Evolutionary conservation across 2,329 filamentous ascomycete genomes (phyloP).

Genomic region (Paraphaeosphaeria minitans): DNA sequence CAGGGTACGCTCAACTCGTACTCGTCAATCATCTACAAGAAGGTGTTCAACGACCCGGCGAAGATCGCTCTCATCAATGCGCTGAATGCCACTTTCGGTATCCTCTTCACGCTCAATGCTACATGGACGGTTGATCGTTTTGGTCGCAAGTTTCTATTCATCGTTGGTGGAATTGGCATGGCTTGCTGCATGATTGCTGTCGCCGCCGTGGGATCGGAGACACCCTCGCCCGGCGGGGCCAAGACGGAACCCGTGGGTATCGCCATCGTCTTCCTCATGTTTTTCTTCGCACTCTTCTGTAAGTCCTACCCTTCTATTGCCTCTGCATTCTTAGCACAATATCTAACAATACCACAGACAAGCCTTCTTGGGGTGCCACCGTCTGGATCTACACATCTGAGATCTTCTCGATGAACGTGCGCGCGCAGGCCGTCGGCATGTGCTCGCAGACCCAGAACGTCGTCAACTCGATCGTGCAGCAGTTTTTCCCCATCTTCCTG

Average conservation of each 20-base stretch:
- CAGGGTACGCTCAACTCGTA: slow-evolving; percentile 76
- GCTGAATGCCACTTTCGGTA: slow-evolving; percentile 73
- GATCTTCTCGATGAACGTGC: slow-evolving; percentile 74
- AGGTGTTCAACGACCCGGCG: slow-evolving; percentile 62
- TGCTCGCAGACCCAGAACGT: slow-evolving; percentile 62
- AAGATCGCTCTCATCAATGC: slow-evolving; percentile 75
- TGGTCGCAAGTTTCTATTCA: slow-evolving; percentile 71
- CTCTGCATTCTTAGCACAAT: slow-evolving; percentile 7
- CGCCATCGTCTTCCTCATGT: slow-evolving; percentile 70
- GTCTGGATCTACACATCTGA: slow-evolving; percentile 75
- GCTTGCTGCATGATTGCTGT: slow-evolving; percentile 72
- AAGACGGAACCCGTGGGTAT: slow-evolving; percentile 68
- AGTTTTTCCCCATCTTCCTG: slow-evolving; percentile 73
- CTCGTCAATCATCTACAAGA: slow-evolving; percentile 75
- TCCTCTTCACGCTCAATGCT: slow-evolving; percentile 74
- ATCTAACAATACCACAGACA: slow-evolving; percentile 54
- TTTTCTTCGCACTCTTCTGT: slow-evolving; percentile 69
- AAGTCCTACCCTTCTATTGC: slow-evolving; percentile 32
- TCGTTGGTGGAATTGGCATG: slow-evolving; percentile 72
- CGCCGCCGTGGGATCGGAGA: slow-evolving; percentile 61
- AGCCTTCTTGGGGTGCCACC: slow-evolving; percentile 71
- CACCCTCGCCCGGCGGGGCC: slow-evolving; percentile 58
- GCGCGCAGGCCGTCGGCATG: slow-evolving; percentile 73
- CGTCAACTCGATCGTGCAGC: slow-evolving; percentile 70
- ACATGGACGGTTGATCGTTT: slow-evolving; percentile 76